Evolutionary conservation across 495 filamentous ascomycete genomes (phyloP), one percentile per base, ranked within the genome.

Genomic region (Neurospora discreta): DNA sequence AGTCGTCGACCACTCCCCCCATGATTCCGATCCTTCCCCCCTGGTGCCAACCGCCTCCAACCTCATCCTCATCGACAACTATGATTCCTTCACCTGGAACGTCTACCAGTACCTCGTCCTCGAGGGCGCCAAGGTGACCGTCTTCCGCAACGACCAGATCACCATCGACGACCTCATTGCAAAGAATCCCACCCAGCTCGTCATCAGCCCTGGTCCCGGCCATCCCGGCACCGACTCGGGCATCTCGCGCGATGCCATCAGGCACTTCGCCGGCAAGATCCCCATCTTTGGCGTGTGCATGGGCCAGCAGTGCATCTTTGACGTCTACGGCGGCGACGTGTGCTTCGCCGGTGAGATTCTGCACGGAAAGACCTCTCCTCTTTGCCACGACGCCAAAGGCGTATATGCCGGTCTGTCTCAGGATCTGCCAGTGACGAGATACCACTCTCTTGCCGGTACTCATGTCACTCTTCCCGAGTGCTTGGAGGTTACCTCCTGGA

Each of bases 41-140:
- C 87, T 88, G 69, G 82, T 97, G 39, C 79, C 88, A 23, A 93
- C 85, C 68, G 95, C 95, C 36, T 90, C 90, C 41, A 98, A 98
- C 83, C 88, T 99, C 38, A 88, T 99, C 70, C 84, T 99, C 71
- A 97, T 99, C 76, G 95, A 98, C 83, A 99, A 99, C 83, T 99
- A 98, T 80, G 95, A 99, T 82, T 98, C 95, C 0, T 99, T 98
- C 77, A 97, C 95, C 73, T 98, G 93, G 92, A 99, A 98, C 78
- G 93, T 99, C 72, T 98, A 97, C 81, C 96, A 99, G 79, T 99
- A 98, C 76, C 87, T 99, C 3, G 92, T 94, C 0, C 89, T 98
- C 8, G 95, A 98, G 82, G 95, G 95, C 44, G 95, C 95, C 36
- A 90, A 82, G 0, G 94, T 98, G 46, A 91, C 89, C 13, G 95